Conservation (phyloP, 495 filamentous ascomycete genomes). For the Oidiodendron maius region DNA sequence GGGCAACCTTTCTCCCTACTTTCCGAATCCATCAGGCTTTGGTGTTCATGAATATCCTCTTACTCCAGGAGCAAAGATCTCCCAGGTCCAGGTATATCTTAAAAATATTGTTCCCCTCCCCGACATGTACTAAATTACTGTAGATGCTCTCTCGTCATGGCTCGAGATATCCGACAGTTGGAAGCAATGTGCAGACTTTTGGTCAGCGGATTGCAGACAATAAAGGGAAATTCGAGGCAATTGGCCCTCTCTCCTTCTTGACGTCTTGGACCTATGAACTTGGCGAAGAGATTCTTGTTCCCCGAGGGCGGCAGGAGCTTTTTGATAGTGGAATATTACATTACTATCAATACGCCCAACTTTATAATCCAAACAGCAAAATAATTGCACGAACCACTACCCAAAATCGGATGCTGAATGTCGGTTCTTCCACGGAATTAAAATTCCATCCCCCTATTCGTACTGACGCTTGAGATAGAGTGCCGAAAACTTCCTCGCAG, state of each 20-base stretch:
- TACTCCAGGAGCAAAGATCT: conserved; percentile 47
- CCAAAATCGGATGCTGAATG: conserved; percentile 52
- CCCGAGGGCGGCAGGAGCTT: conserved; percentile 66
- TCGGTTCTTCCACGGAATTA: conserved; percentile 56
- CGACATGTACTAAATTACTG: conserved; percentile 23
- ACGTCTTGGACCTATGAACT: conserved; percentile 63
- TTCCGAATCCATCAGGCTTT: conserved; percentile 36
- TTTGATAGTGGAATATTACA: conserved; percentile 61
- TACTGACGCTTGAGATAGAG: conserved; percentile 40
- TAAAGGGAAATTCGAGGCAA: conserved; percentile 44
- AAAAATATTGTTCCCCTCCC: not conserved
- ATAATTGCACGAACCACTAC: conserved; percentile 57
- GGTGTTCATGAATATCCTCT: conserved; percentile 51
- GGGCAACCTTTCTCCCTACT: conserved; percentile 43
- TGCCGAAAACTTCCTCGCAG: conserved; percentile 63
- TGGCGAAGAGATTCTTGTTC: conserved; percentile 68
- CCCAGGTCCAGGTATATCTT: conserved; percentile 39
- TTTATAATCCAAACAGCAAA: conserved; percentile 55
- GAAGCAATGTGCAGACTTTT: conserved; percentile 48
- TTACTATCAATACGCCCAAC: conserved; percentile 54
- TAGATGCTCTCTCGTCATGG: conserved; percentile 78
- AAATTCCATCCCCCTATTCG: conserved; percentile 25
- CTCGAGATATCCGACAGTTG: conserved; percentile 65
- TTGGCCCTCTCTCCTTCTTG: conserved; percentile 56
- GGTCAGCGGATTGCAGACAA: conserved; percentile 59